Base-by-base conservation (phyloP, 768 basidiomycete genomes). In the Strobilomyces dryophilus region DNA sequence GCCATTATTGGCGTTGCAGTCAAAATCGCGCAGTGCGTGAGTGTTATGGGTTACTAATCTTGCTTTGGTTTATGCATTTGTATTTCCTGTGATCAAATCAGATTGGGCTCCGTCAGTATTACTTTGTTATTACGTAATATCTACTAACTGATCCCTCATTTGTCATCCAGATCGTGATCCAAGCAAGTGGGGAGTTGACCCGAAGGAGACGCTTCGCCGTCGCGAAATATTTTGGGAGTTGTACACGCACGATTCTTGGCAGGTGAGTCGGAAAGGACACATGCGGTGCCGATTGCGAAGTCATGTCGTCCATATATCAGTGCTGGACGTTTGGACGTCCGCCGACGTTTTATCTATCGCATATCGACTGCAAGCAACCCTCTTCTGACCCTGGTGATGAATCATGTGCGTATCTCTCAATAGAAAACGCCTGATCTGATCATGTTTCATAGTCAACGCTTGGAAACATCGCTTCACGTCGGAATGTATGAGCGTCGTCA, bases 391-490 rank as follows among this genome's bases (percentile, higher is more conserved):
- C 67, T 10, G 66, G 74, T 14, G 80, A 82, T 56, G 83, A 86
- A 53, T 76, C 77, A 51, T 87, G 85, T 87, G 62, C 58, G 80
- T 76, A 45, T 47, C 32, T 44, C 47, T 8, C 39, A 20, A 45
- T 42, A 5, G 12, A 32, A n/a, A 37, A 44, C 42, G 44, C 39
- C n/a, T 49, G 45, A n/a, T 45, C 47, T 57, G 40, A 57, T 24
- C 17, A 18, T 45, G 4, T 26, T 15, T 24, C 18, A 8, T n/a
- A 86, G 85, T 78, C 66, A 77, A 84, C 54, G 74, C 79, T 20
- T 87, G 85, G 85, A 87, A 87, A 67, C 83, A 87, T 59, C 77
- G 81, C 27, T 86, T 85, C 54, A 72, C 77, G 18, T 80, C 82
- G 1, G 83, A 85, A 62, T 86, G 84, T 61, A 83, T 87, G 81